Evolutionary conservation across 1,284 basidiomycete species (phyloP), one percentile per base, ranked within the genome.

Genomic region (Leccinum subrobustum): DNA sequence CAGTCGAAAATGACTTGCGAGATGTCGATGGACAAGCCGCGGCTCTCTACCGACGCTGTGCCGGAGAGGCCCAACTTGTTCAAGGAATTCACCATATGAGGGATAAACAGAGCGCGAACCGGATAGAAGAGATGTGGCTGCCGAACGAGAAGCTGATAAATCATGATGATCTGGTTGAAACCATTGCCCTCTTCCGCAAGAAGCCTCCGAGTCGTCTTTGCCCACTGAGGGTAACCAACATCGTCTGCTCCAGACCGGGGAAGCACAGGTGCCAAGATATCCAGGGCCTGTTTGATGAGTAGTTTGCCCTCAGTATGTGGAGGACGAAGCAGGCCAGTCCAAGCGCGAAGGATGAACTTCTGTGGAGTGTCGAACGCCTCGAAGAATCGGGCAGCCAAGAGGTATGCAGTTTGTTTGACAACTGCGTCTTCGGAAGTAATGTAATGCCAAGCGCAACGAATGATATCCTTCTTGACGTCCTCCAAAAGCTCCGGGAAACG

Each of bases 281-380:
- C 91, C 57, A 99, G 82, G 0, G 96, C 96, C 70, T 94, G 90
- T 55, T 93, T 88, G 63, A 95, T 89, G 35, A 94, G 81, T 1
- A 85, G 76, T 63, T 93, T 91, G 57, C 95, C 94, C 69, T 95
- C 87, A 68, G 89, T 78, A 74, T 94, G 83, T 66, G 89, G 87
- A 54, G 90, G 86, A 37, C 93, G 91, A 61, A 99, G 81, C n/a
- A 99, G 80, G 9, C 93, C 95, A 16, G 89, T 89, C 93, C 96
- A 98, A 29, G 96, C 93, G n/a, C 93, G 86, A 51, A 96, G 80
- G 53, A 98, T 89, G 74, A 99, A 97, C 76, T 98, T 98, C 65
- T 88, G 83, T 0, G 97, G 96, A 4, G 91, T 93, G 52, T 94
- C 93, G 74, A 93, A 97, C 2, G 87, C 88, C 39, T 91, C 89